Conservation (phyloP, 139 green algal genomes). For the Chlorella sp. region DNA sequence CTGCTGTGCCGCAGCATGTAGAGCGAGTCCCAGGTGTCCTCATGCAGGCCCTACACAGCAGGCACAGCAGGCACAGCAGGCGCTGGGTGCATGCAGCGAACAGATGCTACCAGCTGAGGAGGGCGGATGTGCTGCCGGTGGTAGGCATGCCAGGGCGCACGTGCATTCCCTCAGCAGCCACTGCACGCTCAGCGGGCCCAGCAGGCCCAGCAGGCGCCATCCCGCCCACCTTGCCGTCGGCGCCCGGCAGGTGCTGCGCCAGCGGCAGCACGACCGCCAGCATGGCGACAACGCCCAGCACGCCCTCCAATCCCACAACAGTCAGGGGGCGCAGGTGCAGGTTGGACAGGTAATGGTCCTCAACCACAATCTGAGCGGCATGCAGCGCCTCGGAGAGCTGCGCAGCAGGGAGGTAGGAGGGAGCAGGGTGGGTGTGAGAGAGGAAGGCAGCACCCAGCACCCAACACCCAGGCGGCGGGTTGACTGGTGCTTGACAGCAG, state of each 20-base stretch:
- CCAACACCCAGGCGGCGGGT: no score
- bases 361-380: constrained; percentile 72
- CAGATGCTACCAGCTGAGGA: no score
- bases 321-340: not conserved
- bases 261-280: not conserved
- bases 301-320: not conserved
- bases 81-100: constrained; percentile 47
- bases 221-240: not conserved
- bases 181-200: not conserved
- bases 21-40: constrained; percentile 80
- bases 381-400: constrained; percentile 59
- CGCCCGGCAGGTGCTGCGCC: not conserved
- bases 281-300: not conserved
- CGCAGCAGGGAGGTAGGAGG: not conserved
- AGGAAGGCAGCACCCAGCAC: no score
- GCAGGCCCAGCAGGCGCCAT: no score
- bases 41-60: constrained; percentile 83
- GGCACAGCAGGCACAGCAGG: constrained; percentile 51
- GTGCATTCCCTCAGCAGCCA: not conserved
- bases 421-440: not conserved
- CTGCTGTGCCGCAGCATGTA: constrained; percentile 60
- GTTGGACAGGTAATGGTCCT: constrained; percentile 70
- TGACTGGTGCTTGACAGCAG: no score
- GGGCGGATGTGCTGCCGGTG: no score
- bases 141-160: no score